Base-by-base conservation (phyloP, 345 rosid genomes). In the Gossypium bickii region DNA sequence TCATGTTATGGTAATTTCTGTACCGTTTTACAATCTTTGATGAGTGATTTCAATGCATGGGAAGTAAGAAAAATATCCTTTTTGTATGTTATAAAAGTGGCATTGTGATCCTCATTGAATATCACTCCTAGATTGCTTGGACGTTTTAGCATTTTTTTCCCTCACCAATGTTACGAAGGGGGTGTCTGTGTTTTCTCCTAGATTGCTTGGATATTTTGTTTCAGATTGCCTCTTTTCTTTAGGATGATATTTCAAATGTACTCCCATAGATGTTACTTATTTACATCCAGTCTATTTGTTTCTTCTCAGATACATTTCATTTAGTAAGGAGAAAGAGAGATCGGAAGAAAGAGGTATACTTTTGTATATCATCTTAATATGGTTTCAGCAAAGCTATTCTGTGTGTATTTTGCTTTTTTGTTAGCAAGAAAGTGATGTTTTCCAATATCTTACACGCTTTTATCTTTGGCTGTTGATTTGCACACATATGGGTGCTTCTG, bases 291-390 rank as follows among this genome's bases (percentile, higher is more conserved):
- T 70, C 38, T 74, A 57, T 7, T 76, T 74, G 71, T 56, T 43
- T 58, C 47, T 65, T 76, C 68, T 67, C 87, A 93, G 98, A 91
- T 86, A 88, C 98, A 34, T 93, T 90, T 72, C 96, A 79, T 71
- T 94, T 86, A 82, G 98, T 93, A 51, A 90, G 84, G 84, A 88
- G 96, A 64, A 90, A 75, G 82, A 86, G 81, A 74, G 95, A 90
- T 77, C 86, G 82, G 87, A 90, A 88, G 85, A 92, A 90, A 81
- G 97, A 92, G 96, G 98, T 90, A 86, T 10, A 53, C 4, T 74
- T 71, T 67, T 38, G 29, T 48, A 24, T 48, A 49, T 48, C 45
- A 24, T 24, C 38, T 38, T 16, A 16, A 49, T 25, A 49, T 16
- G 15, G 8, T 2, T 27, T 58, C 5, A 15, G 4, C 12, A 9